These are phyloP conservation scores for Rubroboletus satanas DNA, from an alignment of 768 basidiomycete species.

Conservation along the genomic window DNA sequence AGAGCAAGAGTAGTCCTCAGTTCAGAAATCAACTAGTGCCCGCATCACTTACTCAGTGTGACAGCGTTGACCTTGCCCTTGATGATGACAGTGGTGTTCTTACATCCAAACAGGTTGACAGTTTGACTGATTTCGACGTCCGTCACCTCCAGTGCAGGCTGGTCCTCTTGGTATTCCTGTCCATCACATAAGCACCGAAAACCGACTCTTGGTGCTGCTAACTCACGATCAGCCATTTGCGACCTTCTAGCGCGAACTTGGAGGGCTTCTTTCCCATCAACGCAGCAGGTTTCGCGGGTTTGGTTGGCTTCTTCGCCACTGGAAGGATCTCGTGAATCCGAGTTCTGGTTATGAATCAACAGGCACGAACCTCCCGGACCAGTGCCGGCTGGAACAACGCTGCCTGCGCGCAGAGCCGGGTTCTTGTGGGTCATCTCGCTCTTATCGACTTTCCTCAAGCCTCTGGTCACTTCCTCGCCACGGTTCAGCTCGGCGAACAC, in stretches of 20 bases:
- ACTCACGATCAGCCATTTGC: slow-evolving; percentile 88
- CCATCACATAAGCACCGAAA: slow-evolving; percentile 1
- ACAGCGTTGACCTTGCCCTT: slow-evolving; percentile 96
- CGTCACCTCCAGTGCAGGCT: slow-evolving; percentile 65
- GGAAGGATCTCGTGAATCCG: neutral
- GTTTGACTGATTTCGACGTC: slow-evolving; percentile 75
- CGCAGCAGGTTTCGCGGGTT: slow-evolving; percentile 81
- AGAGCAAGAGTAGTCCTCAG: slow-evolving; percentile 6
- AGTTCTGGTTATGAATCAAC: slow-evolving; percentile 2
- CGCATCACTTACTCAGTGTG: slow-evolving; percentile 59
- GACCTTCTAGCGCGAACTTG: slow-evolving; percentile 86
- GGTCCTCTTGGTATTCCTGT: slow-evolving; percentile 92
- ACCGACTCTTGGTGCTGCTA: neutral
- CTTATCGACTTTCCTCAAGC: slow-evolving; percentile 89
- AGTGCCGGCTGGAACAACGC: slow-evolving; percentile 46
- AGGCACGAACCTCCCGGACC: slow-evolving; percentile 32
- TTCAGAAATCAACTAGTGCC: neutral
- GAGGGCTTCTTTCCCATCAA: slow-evolving; percentile 87
- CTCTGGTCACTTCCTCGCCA: slow-evolving; percentile 86
- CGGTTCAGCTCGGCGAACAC: slow-evolving; percentile 91
- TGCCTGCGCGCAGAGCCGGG: slow-evolving; percentile 65
- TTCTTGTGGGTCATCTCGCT: slow-evolving; percentile 99
- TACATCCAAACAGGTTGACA: slow-evolving; percentile 89
- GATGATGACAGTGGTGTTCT: slow-evolving; percentile 75
- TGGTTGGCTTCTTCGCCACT: slow-evolving; percentile 62